phyloP scores from a whole-genome alignment of 106 monocot species.

The Apostasia shenzhenica region DNA sequence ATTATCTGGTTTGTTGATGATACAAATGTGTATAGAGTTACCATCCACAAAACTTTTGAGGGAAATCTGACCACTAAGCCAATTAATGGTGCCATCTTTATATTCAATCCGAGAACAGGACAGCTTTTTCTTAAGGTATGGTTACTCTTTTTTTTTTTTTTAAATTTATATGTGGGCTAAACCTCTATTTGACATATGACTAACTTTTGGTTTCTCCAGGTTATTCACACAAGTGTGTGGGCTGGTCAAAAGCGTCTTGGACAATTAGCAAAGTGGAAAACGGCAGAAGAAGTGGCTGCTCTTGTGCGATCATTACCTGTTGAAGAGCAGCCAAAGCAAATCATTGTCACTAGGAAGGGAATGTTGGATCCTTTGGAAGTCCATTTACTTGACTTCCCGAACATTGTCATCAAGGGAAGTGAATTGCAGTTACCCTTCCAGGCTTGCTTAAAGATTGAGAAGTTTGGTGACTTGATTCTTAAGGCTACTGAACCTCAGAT shows the following conservation, averaged over 20 bases:
- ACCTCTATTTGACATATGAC: not conserved
- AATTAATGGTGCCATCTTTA: constrained; percentile 99
- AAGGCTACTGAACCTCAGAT: constrained; percentile 99
- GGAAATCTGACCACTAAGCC: constrained; percentile 99
- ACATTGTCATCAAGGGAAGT: constrained; percentile 99
- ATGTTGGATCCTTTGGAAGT: constrained; percentile 99
- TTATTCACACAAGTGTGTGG: constrained; percentile 99
- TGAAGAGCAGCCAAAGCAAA: constrained; percentile 99
- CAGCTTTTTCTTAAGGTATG: constrained; percentile 94
- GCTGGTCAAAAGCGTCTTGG: constrained; percentile 99
- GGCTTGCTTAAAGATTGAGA: constrained; percentile 98
- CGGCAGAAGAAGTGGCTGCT: constrained; percentile 98
- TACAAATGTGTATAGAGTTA: constrained; percentile 97
- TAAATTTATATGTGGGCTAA: not conserved
- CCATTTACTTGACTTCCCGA: constrained; percentile 97
- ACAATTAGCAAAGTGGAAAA: constrained; percentile 99
- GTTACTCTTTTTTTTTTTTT: not conserved
- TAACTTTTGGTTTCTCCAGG: constrained; percentile 31
- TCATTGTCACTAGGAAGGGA: constrained; percentile 96
- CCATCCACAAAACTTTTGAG: constrained; percentile 98
- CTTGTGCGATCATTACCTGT: constrained; percentile 92
- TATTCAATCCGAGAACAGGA: constrained; percentile 97
- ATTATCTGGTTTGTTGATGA: constrained; percentile 99
- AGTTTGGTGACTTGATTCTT: constrained; percentile 96
- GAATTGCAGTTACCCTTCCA: constrained; percentile 98